Percentiles rank a stretch among this genome's conserved stretches.
Evolutionary conservation across 139 green algal genomes (phyloP).

Genomic region (Chlorella sp.): DNA sequence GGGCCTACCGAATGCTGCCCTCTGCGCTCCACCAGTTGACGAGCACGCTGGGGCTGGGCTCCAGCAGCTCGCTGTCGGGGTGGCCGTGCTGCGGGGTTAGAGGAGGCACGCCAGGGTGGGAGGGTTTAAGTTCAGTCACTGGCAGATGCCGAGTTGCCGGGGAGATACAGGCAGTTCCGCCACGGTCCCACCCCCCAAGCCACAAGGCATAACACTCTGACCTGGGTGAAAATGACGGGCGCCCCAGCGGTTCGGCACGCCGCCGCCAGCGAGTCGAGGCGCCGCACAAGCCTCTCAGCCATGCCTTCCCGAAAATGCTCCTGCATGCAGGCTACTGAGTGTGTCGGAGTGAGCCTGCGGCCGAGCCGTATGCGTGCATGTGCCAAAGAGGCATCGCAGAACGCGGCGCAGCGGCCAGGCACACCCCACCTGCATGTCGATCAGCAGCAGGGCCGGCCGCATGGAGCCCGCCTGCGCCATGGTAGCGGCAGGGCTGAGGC

Average conservation of each 20-base stretch:
- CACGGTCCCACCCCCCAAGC: no score
- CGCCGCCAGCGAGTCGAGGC: background rate
- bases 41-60: conserved; percentile 15
- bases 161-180: no score
- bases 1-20: conserved; percentile 22
- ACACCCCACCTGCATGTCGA: conserved; percentile 31
- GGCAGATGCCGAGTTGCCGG: no score
- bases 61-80: background rate
- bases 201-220: background rate
- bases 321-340: no score
- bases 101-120: background rate
- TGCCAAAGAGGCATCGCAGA: no score
- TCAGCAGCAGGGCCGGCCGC: conserved; percentile 13
- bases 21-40: conserved; percentile 20
- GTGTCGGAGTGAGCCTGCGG: no score
- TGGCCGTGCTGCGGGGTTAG: conserved; percentile 19
- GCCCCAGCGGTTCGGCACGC: background rate
- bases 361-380: no score
- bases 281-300: background rate
- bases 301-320: conserved; percentile 14
- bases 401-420: no score
- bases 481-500: background rate
- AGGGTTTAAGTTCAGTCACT: no score
- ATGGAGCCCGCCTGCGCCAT: background rate
- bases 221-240: conserved; percentile 29